Evolutionary conservation across 257 asterid species (phyloP).

Genomic region (Solanum chmielewskii): DNA sequence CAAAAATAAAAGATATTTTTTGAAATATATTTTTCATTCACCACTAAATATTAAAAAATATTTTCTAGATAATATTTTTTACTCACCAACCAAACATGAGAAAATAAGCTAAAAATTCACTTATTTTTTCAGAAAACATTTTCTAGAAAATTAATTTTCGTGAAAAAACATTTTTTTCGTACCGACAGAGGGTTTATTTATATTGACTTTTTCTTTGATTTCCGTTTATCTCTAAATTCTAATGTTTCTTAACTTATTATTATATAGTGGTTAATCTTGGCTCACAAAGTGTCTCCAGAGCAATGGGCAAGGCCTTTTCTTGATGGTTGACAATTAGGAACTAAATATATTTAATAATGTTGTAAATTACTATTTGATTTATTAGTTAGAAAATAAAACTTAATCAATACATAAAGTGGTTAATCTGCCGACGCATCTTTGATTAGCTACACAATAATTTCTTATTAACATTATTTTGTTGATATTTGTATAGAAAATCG

Average conservation of each 20-base stretch:
- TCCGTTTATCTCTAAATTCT: neutral
- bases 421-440: neutral
- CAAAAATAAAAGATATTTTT: no score
- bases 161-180: no score
- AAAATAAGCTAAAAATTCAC: no score
- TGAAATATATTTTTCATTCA: no score
- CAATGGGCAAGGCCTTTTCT: neutral
- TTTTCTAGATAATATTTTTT: no score
- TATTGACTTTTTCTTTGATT: neutral
- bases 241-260: neutral
- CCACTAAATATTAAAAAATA: no score
- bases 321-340: slow-evolving; percentile 1
- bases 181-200: neutral
- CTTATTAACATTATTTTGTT: neutral
- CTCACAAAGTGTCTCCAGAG: neutral
- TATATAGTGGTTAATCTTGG: neutral
- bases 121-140: no score
- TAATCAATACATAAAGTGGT: neutral
- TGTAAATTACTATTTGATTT: neutral
- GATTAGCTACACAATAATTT: neutral
- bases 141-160: no score
- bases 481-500: neutral
- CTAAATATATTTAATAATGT: neutral
- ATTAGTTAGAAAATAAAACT: neutral
- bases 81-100: no score